Conservation (phyloP, 176 grass and related monocot species). For the Cenchrus purpureus region DNA sequence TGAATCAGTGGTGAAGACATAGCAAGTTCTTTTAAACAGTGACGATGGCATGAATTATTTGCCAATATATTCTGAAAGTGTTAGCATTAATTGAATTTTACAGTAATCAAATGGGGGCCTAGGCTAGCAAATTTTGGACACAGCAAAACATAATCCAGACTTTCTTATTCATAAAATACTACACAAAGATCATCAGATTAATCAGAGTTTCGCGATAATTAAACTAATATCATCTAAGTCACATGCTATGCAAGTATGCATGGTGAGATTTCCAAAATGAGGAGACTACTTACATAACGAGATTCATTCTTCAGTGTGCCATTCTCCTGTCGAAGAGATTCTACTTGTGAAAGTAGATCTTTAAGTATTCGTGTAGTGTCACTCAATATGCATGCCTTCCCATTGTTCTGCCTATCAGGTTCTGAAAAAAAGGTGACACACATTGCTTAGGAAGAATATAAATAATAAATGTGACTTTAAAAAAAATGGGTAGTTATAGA, state of each 20-base stretch:
- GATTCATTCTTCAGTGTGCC: constrained; percentile 77
- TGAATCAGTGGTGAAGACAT: constrained; percentile 19
- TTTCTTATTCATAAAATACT: not conserved
- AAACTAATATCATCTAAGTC: not conserved
- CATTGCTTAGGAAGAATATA: constrained; percentile 27
- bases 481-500: too few relatives aligned
- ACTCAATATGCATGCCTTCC: constrained; percentile 76
- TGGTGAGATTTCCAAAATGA: not conserved
- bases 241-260: not conserved
- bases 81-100: constrained; percentile 7
- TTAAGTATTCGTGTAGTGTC: constrained; percentile 71
- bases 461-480: not conserved
- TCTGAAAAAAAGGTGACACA: constrained; percentile 54
- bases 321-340: constrained; percentile 84
- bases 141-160: not conserved
- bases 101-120: not conserved
- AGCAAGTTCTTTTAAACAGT: not conserved
- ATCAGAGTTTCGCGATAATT: not conserved
- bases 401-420: constrained; percentile 74
- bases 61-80: not conserved
- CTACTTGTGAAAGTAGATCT: constrained; percentile 77
- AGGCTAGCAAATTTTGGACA: not conserved
- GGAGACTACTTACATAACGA: constrained; percentile 72
- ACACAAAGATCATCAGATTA: not conserved
- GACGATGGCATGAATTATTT: not conserved